Percentiles rank a stretch among this genome's conserved stretches.
Conservation (phyloP, 2,329 filamentous ascomycete genomes). For the Verticillium alfalfae region DNA sequence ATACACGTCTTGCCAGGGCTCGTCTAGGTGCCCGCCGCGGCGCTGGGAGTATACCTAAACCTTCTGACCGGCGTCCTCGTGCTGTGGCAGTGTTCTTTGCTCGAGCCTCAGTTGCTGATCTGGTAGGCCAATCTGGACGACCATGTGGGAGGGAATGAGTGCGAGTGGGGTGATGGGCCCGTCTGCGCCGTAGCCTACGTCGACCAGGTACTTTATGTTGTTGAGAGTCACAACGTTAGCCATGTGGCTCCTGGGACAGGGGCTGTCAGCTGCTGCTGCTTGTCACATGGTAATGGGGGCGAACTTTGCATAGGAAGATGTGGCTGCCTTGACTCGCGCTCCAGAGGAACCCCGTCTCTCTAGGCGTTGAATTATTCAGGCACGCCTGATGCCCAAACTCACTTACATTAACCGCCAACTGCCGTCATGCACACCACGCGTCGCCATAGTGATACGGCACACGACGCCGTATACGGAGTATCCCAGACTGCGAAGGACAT, state of each 20-base stretch:
- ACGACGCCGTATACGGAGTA: constrained; percentile 44
- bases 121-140: constrained; percentile 26
- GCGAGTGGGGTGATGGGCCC: constrained; percentile 18
- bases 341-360: too few relatives aligned
- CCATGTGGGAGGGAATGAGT: constrained; percentile 15
- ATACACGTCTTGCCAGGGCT: constrained; percentile 39
- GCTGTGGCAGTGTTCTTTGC: constrained; percentile 19
- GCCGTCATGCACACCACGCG: constrained; percentile 2
- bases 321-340: too few relatives aligned
- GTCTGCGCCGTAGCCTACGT: constrained; percentile 55
- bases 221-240: constrained; percentile 51
- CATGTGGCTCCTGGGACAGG: constrained; percentile 44
- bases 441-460: constrained; percentile 26
- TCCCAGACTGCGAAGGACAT: constrained; percentile 40
- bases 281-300: too few relatives aligned
- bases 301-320: too few relatives aligned
- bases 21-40: constrained; percentile 8
- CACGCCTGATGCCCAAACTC: too few relatives aligned
- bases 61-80: constrained; percentile 22
- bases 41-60: constrained; percentile 30
- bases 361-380: too few relatives aligned
- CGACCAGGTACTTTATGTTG: constrained; percentile 39
- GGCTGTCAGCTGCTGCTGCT: too few relatives aligned
- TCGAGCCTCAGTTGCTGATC: constrained; percentile 31
- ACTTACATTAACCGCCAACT: constrained; percentile 17